phyloP scores from a whole-genome alignment of 139 green algal species.

The Monoraphidium neglectum region DNA sequence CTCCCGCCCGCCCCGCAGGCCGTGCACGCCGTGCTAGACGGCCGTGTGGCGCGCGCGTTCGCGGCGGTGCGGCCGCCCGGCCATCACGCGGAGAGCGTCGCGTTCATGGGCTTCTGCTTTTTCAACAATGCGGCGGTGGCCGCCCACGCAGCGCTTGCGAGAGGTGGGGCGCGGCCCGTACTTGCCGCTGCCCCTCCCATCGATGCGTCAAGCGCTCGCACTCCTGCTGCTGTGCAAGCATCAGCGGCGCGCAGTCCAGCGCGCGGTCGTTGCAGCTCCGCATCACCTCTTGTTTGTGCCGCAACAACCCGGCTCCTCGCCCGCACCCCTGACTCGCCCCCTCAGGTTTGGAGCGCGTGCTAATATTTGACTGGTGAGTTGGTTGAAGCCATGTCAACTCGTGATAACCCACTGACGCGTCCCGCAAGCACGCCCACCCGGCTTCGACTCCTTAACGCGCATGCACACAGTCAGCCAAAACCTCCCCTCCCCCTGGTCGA shows the following conservation, averaged over 20 bases:
- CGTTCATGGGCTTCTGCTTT: constrained; percentile 86
- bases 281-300: too few species aligned
- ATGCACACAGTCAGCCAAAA: too few species aligned
- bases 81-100: constrained; percentile 75
- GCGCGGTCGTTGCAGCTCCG: too few species aligned
- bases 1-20: too few species aligned
- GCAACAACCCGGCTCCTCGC: too few species aligned
- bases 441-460: too few species aligned
- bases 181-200: not conserved
- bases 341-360: constrained; percentile 40
- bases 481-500: too few species aligned
- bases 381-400: too few species aligned
- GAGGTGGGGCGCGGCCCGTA: constrained; percentile 12
- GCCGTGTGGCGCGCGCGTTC: constrained; percentile 30
- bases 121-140: constrained; percentile 76
- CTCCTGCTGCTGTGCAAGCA: not conserved
- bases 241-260: not conserved
- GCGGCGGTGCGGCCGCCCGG: constrained; percentile 82
- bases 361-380: constrained; percentile 79
- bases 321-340: too few species aligned
- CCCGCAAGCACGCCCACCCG: too few species aligned
- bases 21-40: constrained; percentile 32
- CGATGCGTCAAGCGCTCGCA: not conserved
- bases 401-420: too few species aligned
- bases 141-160: constrained; percentile 43